A percentile compares a stretch with the other conserved stretches of the same genome.
Evolutionary conservation across 306 rosid genomes (phyloP).

Genomic region (Ormosia emarginata): DNA sequence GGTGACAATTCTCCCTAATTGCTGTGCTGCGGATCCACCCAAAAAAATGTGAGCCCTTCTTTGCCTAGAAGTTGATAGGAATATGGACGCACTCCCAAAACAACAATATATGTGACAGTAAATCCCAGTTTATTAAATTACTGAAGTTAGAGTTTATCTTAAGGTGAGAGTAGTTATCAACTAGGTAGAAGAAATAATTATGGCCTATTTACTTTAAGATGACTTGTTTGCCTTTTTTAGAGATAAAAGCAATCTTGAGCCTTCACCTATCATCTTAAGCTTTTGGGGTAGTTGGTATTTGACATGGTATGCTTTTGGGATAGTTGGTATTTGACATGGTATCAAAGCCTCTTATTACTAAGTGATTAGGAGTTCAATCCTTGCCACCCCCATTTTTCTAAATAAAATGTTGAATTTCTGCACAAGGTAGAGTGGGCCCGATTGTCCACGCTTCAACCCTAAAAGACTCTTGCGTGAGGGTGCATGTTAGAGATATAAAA

Average conservation of each 20-base stretch:
- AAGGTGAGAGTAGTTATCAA: neutral
- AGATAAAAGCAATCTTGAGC: neutral
- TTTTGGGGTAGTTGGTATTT: too few species aligned
- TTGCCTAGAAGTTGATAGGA: neutral
- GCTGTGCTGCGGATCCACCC: neutral
- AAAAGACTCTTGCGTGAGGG: neutral
- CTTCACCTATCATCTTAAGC: neutral
- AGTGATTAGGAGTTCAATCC: neutral
- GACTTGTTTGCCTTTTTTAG: neutral
- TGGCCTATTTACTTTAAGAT: neutral
- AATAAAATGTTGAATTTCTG: neutral
- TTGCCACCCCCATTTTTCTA: neutral
- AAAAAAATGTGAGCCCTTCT: neutral
- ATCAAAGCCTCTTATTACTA: neutral
- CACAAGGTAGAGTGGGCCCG: neutral
- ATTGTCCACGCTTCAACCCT: neutral
- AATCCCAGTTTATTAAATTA: neutral
- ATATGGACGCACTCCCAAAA: neutral
- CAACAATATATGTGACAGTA: neutral
- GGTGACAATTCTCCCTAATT: neutral
- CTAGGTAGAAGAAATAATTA: neutral
- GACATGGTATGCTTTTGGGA: neutral
- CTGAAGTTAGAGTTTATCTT: neutral
- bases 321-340: conserved; percentile 3
- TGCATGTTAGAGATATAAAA: neutral